Evolutionary conservation across 2,329 filamentous ascomycete genomes (phyloP), one percentile per base, ranked within the genome.

Genomic region (Metarhizium humberi): DNA sequence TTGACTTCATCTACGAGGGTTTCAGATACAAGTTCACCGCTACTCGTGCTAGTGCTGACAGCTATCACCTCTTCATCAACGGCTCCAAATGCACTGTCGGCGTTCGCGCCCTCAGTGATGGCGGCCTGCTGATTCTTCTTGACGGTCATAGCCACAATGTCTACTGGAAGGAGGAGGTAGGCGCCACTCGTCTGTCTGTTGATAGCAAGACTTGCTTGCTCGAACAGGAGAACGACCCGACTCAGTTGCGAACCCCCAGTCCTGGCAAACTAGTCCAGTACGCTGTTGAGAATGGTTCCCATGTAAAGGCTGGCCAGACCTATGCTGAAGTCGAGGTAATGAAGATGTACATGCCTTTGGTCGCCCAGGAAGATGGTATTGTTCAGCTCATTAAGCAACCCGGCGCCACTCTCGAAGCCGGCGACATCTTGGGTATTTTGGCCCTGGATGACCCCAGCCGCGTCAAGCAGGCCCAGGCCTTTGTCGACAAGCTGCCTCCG

Each of bases 331-430:
- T 99, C 45, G 94, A 99, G 75, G 94, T 99, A 74, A 99, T 99
- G 94, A 99, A 99, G 82, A 99, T 99, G 94, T 97, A 97, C 81
- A 99, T 99, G 94, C 94, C 94, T 66, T 80, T 99, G 55, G 82
- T 99, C 58, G 89, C 94, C 3, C 87, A 92, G 69, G 94, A 99
- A 72, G 94, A 96, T 65, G 94, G 94, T 78, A 82, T 95, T 54
- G 92, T 99, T 55, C 94, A 96, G 76, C 83, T 99, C 66, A 96
- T 99, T 79, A 99, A 99, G 83, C 94, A 97, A 76, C 94, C 94
- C 59, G 94, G 94, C 71, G 89, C 94, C n/a, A 95, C 91, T 18
- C 87, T 99, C 50, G 92, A 97, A 72, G 94, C 94, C 68, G 94
- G 94, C 72, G 94, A 99, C 69, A 97, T 99, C 58, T 84, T 99